Evolutionary conservation across 495 filamentous ascomycete genomes (phyloP), one percentile per base, ranked within the genome.

Genomic region (Annulohypoxylon bovei): DNA sequence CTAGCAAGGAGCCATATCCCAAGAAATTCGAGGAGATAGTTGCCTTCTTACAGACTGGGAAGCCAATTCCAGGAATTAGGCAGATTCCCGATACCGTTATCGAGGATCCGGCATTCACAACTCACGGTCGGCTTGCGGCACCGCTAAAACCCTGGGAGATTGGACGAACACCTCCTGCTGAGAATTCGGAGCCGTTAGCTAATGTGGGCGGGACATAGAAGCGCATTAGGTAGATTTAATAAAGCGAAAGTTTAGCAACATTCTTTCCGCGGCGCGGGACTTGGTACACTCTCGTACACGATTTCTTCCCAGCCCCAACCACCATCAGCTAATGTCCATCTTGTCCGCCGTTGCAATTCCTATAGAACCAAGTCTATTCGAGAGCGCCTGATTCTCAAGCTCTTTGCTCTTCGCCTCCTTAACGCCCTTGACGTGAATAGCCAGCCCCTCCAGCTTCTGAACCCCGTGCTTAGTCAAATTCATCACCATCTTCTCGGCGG

Each of bases 1-100:
- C 75, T 12, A 81, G 85, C 23, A 80, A 72, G 32, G 63, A 88
- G 44, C 87, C 90, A 3, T 97, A 97, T 76, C 95, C 95, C 4
- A 89, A 88, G 23, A 91, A 90, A 2, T 98, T 99, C 74, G 89
- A 92, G 27, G 89, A 95, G 63, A 94, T 99, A 54, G 89, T 97
- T 35, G 93, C 93, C 44, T 88, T 98, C 30, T 93, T 99, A 68
- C 91, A 90, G 3, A 90, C 86, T 18, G 94, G 93, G 44, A 88
- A 93, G 76, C 89, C 90, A 3, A 91, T 99, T 54, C 92, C 93
- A 0, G 95, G 95, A 1, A 96, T 99, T 73, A 89, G 89, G 68
- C 85, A 98, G 66, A 95, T 99, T 68, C 94, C 96, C 12, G 86
- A 93, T 67, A 95, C 89, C 0, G 85, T 98, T 6, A 85, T 95